A percentile compares a stretch with the other conserved stretches of the same genome.
Evolutionary conservation across 345 rosid genomes (phyloP).

Genomic region (Lepidium africanum): DNA sequence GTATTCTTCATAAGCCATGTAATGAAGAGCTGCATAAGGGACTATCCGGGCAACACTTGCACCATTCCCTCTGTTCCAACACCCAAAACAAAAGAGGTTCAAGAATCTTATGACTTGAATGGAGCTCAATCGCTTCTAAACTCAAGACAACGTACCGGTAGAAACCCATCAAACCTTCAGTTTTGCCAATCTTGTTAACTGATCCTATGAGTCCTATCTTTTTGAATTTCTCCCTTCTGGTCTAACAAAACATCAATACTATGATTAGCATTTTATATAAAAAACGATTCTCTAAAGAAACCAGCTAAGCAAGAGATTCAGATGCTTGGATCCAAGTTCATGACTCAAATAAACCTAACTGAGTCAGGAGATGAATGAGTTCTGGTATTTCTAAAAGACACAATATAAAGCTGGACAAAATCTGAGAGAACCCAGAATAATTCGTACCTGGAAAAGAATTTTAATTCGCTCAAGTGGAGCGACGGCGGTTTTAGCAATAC

Average conservation of each 20-base stretch:
- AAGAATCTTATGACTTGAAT: neutral
- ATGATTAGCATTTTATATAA: neutral
- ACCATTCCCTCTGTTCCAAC: constrained; percentile 68
- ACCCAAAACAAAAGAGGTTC: neutral
- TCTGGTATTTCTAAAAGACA: neutral
- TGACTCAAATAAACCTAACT: neutral
- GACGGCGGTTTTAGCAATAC: constrained; percentile 73
- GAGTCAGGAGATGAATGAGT: neutral
- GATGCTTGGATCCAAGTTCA: neutral
- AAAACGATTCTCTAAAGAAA: neutral
- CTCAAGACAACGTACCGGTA: constrained; percentile 50
- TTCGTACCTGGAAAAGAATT: constrained; percentile 78
- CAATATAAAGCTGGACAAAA: neutral
- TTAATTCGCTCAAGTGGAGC: constrained; percentile 95
- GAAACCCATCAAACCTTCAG: constrained; percentile 84
- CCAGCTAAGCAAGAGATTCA: neutral
- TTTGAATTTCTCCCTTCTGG: constrained; percentile 77
- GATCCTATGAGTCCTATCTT: constrained; percentile 64
- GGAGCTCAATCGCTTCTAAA: neutral
- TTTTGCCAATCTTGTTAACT: constrained; percentile 57
- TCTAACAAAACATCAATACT: constrained; percentile 36
- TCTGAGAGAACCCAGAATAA: neutral
- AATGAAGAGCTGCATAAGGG: constrained; percentile 94
- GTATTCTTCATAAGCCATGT: constrained; percentile 88
- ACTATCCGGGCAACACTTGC: constrained; percentile 92